Evolutionary conservation across 495 filamentous ascomycete genomes (phyloP), one percentile per base, ranked within the genome.

Genomic region (Podospora pseudopauciseta): DNA sequence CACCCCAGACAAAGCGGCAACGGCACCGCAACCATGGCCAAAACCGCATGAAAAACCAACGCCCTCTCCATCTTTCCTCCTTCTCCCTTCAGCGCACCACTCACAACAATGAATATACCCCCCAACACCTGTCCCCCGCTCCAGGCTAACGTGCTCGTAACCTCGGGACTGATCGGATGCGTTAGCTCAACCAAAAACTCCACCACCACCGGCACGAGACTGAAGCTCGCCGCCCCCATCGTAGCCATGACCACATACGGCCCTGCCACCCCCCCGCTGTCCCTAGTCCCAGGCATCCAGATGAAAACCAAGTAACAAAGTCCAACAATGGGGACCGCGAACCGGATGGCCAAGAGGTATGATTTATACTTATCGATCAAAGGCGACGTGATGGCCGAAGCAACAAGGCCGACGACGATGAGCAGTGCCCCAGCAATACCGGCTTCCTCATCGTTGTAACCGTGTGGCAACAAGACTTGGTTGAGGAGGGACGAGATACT

Each of bases 371-470:
- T 86, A 80, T 98, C 95, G 68, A 94, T 86, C 67, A 97, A 83
- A 7, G 95, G 95, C 1, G 87, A 90, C 3, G 87, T 80, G 67
- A 97, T 80, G 15, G 93, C 95, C 1, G 93, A 82, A 30, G 84
- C 70, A 49, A 97, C 81, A 9, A 99, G 87, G 23, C 95, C 95
- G 66, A 94, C 88, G 61, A 97, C 81, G 74, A 99, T 98, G n/a
- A 98, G 85, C 28, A 96, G 76, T 1, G 91, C 95, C 68, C 95
- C 95, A 15, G 90, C 91, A 76, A 97, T 92, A 63, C 95, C 95
- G 54, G 94, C 91, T 55, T 97, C 85, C 57, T 88, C 88, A 76
- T 94, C 90, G 64, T 80, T 85, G 84, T 89, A 97, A 69, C 84
- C 87, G 80, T 96, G 91, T 0, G 95, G 95, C 7, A 86, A 79